Evolutionary conservation across 192 early-diverging fungal genomes (phyloP).

Genomic region (Spizellomyces sp.): DNA sequence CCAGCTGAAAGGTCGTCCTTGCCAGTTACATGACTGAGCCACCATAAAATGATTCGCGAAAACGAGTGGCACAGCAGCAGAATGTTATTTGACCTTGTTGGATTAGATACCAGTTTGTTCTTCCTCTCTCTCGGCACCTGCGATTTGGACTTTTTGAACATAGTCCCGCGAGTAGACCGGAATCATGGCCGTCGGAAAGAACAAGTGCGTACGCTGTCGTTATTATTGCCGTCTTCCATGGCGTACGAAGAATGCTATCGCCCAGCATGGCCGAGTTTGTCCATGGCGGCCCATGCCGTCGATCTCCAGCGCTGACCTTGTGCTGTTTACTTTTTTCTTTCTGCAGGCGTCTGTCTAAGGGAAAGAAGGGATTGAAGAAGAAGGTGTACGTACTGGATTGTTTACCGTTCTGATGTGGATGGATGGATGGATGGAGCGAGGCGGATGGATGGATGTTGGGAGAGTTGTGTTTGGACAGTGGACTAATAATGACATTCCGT

Average conservation of each 20-base stretch:
- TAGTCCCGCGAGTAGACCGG: conserved; percentile 11
- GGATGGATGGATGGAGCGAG: conserved; percentile 46
- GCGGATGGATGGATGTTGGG: neutral
- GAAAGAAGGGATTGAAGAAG: conserved; percentile 99
- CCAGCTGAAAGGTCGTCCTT: neutral
- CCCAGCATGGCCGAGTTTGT: neutral
- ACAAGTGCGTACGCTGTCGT: conserved; percentile 65
- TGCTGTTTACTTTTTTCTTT: neutral
- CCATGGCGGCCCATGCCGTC: neutral
- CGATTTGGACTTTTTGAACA: neutral
- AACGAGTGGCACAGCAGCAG: conserved; percentile 2
- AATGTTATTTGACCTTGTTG: neutral
- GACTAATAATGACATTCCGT: neutral
- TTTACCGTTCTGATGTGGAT: conserved; percentile 2
- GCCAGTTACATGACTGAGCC: neutral
- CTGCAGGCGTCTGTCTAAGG: conserved; percentile 91
- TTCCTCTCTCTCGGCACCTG: conserved; percentile 8
- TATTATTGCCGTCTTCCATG: neutral
- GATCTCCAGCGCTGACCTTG: conserved; percentile 10
- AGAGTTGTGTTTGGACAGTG: conserved; percentile 11
- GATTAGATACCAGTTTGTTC: neutral
- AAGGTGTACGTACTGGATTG: conserved; percentile 76
- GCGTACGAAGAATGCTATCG: neutral
- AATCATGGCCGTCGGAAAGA: conserved; percentile 79
- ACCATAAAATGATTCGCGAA: neutral